Base-by-base conservation (phyloP, 257 asterid genomes). In the Misopates orontium region DNA sequence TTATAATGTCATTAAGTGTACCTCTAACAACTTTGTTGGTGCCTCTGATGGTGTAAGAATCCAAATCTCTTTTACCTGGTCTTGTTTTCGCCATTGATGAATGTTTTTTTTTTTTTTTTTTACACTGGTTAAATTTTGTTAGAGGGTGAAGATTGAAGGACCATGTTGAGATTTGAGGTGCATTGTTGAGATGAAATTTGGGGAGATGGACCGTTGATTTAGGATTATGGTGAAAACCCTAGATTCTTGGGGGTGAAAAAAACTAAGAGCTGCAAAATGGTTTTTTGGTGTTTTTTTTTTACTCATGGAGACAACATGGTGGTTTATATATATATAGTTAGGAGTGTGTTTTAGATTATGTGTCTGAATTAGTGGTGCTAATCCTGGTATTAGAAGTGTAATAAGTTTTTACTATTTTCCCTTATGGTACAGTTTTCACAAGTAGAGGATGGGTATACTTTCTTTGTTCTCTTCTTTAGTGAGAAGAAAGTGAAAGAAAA, bases 11-110 rank as follows among this genome's bases (percentile, higher is more conserved):
- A n/a, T n/a, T n/a, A 36, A 56, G 18, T 24, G 9, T 80, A 87
- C 95, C 87, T 78, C 74, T 71, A 18, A 88, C 90, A 18, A 75
- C 57, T 64, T 85, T 78, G 74, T 78, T 74, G 49, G 93, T 76
- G 77, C 91, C 90, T 69, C 70, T 73, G 53, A 88, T 80, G 57
- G 78, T 78, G 84, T 76, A 83, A 16, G 74, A 66, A 41, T 71
- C 79, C 59, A 85, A 47, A 44, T 74, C 84, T 17, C 85, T 71
- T 72, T 72, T 76, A 17, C 83, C 79, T 31, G 78, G 84, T 59
- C 78, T 72, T 40, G 82, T 73, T 75, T 84, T 85, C 58, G 83
- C 83, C 93, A 87, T 85, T 67, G 75, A 36, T 36, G 36, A 28
- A 28, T 28, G 36, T 28, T 28, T 28, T 28, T 28, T 28, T 7